These are phyloP conservation scores for Crithidia acanthocephali DNA, from an alignment of 208 protist genomes.

Conservation along the genomic window DNA sequence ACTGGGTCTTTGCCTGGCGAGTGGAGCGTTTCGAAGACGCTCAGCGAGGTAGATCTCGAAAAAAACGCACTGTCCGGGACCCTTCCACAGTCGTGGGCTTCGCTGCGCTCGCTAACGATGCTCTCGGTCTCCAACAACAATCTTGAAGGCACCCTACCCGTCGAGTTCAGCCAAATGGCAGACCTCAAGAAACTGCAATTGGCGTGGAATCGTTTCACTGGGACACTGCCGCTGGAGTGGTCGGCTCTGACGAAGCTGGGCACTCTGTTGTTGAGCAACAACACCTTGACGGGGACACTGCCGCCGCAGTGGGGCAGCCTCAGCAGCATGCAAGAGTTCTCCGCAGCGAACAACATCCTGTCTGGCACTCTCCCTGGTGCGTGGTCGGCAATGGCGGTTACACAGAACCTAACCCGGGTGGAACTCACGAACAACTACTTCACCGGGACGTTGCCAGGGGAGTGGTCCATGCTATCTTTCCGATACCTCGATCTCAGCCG, in stretches of 20 bases:
- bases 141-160: background rate
- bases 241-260: background rate
- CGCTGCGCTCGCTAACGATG: too few species aligned
- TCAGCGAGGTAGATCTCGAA: background rate
- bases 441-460: too few species aligned
- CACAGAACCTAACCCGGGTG: too few species aligned
- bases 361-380: background rate
- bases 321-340: background rate
- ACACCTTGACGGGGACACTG: constrained; percentile 10
- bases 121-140: background rate
- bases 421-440: too few species aligned
- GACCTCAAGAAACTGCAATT: too few species aligned
- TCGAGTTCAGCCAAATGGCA: too few species aligned
- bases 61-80: too few species aligned
- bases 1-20: too few species aligned
- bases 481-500: too few species aligned
- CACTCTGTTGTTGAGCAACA: background rate
- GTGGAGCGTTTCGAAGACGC: too few species aligned
- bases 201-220: background rate
- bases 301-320: constrained; percentile 1
- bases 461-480: too few species aligned
- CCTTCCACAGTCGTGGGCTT: too few species aligned
- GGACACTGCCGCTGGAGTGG: constrained; percentile 2
- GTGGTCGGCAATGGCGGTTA: background rate
- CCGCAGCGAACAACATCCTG: background rate